Evolutionary conservation across 2,329 filamentous ascomycete species (phyloP).

Genomic region (Aspergillus viridinutans): DNA sequence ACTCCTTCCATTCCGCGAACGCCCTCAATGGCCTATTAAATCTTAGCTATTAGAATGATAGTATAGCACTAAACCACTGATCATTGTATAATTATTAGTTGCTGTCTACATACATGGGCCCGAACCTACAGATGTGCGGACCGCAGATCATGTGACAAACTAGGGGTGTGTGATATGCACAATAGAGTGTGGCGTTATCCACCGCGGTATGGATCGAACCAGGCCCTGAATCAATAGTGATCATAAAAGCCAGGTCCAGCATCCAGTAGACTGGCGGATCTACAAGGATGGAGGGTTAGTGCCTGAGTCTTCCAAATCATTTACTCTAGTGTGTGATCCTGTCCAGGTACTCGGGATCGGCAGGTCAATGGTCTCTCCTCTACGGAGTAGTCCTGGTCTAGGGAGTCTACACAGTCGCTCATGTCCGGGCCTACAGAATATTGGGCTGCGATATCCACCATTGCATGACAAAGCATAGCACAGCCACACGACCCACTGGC

Average conservation of each 20-base stretch:
- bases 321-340: constrained; percentile 3
- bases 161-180: too few species aligned
- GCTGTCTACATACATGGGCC: too few species aligned
- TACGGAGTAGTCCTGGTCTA: too few species aligned
- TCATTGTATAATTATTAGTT: too few species aligned
- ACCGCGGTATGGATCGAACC: too few species aligned
- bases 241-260: not conserved
- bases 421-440: not conserved
- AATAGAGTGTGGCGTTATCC: too few species aligned
- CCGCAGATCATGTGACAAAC: too few species aligned
- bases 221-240: not conserved
- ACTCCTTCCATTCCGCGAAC: too few species aligned
- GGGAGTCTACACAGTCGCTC: not conserved
- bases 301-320: constrained; percentile 12
- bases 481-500: not conserved
- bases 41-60: too few species aligned
- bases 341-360: constrained; percentile 11
- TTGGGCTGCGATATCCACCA: not conserved
- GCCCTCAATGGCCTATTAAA: too few species aligned
- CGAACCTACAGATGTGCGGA: too few species aligned
- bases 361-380: not conserved
- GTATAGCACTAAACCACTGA: too few species aligned
- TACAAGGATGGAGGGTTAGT: constrained; percentile 8
- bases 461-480: not conserved
- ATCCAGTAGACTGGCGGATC: not conserved